Evolutionary conservation across 1,284 basidiomycete species (phyloP), one percentile per base, ranked within the genome.

Genomic region (Cryptococcus depauperatus): DNA sequence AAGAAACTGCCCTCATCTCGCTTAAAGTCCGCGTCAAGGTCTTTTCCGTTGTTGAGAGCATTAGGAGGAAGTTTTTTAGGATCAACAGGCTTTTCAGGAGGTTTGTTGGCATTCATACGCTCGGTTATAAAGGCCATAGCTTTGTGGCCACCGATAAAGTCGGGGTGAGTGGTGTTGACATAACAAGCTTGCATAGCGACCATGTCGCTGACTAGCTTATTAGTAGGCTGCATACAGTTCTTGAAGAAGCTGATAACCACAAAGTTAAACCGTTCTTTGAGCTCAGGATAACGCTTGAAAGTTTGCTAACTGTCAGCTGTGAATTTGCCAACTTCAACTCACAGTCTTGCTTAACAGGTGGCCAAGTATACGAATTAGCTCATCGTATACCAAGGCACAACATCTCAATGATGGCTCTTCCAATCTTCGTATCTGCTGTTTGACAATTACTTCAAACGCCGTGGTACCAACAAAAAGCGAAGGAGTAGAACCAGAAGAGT

Each of bases 131-230:
- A 80, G 4, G 85, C 74, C 81, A 96, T 91, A 4, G 95, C 93
- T 79, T 84, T 90, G 74, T 98, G 93, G 29, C 93, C 95, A 54
- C 82, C 87, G 66, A 98, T 79, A 74, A 97, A 97, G 73, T 98
- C 93, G 2, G 93, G 93, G 68, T 97, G 93, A 2, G 91, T 96
- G n/a, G 92, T 96, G 75, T 97, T 97, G 62, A 98, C 83, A 68
- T 96, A 96, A 68, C 88, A 91, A 32, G 91, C 86, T 75, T 96
- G 91, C 88, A 93, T 93, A 35, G 85, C 72, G 38, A 97, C 90
- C 74, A 98, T 80, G 64, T 98, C 93, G 13, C 79, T 69, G 7
- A 97, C 93, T 35, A 98, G 80, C 72, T 96, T 97, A 54, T 84
- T 91, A 32, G 93, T 98, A 4, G 93, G 93, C 4, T 72, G 72